Evolutionary conservation across 768 basidiomycete genomes (phyloP).

Genomic region (Tricholoma furcatifolium): DNA sequence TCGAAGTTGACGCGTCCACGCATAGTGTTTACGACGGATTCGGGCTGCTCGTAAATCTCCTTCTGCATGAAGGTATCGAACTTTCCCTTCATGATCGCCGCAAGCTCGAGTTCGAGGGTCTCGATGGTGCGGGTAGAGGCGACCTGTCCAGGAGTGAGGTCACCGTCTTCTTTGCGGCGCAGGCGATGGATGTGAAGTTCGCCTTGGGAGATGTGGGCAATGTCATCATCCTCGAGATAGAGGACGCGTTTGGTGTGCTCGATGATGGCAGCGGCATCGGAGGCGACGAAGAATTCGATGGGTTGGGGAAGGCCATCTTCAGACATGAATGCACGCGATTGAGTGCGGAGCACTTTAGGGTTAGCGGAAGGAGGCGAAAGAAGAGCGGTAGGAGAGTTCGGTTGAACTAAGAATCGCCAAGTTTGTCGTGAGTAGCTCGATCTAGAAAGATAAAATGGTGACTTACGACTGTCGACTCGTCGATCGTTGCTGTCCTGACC

Average conservation of each 20-base stretch:
- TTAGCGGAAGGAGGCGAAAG: slow-evolving; percentile 65
- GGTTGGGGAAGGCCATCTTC: slow-evolving; percentile 98
- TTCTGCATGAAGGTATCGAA: slow-evolving; percentile 99
- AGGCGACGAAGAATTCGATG: slow-evolving; percentile 99
- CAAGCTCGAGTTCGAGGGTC: slow-evolving; percentile 96
- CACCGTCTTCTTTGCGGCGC: slow-evolving; percentile 79
- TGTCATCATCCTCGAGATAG: slow-evolving; percentile 98
- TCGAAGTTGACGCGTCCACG: slow-evolving; percentile 99
- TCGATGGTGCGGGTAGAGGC: slow-evolving; percentile 92
- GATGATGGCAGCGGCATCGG: slow-evolving; percentile 93
- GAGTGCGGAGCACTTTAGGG: slow-evolving; percentile 86
- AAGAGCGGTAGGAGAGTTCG: slow-evolving; percentile 52
- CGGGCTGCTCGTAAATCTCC: slow-evolving; percentile 99
- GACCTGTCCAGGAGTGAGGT: slow-evolving; percentile 54
- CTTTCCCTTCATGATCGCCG: slow-evolving; percentile 99
- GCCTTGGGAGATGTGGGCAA: slow-evolving; percentile 95
- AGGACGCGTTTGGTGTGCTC: slow-evolving; percentile 99
- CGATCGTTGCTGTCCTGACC: slow-evolving; percentile 58
- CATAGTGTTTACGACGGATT: slow-evolving; percentile 99
- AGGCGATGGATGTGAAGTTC: slow-evolving; percentile 99
- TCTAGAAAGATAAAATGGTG: neutral
- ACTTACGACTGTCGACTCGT: slow-evolving; percentile 41
- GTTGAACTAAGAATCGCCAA: slow-evolving; percentile 32
- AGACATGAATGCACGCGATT: slow-evolving; percentile 97
- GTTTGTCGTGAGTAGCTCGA: slow-evolving; percentile 4